Base-by-base conservation (phyloP, 2,329 filamentous ascomycete species). In the Epicoccum sorghinum region DNA sequence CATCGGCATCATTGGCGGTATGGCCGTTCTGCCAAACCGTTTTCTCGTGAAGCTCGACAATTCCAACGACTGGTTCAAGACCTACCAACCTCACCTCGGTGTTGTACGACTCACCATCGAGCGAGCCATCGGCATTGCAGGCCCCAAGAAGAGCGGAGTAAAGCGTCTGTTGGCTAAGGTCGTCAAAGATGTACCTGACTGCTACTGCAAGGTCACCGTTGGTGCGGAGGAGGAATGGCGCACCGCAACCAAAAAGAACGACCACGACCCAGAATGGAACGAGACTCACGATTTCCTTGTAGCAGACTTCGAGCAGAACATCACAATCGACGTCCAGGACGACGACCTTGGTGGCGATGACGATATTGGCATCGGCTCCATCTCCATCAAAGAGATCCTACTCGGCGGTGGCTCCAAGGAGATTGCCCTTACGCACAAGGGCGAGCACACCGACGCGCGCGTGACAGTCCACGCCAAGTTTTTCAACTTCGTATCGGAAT, bases 261-360 rank as follows among this genome's bases (percentile, higher is more conserved):
- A 74, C 29, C 68, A 67, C 29, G 69, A 78, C 30, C 79, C 79
- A 0, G 70, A 69, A 23, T 82, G 79, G 79, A 77, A 80, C 59
- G 79, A 82, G 64, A 79, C 77, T 2, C 74, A 77, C 55, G 79
- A 81, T 60, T 81, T 81, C 63, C 66, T 81, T 2, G 72, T 82
- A 2, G 63, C 70, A 7, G 79, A 81, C 57, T 71, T 73, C 56
- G 78, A 81, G 37, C 79, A 82, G 54, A 47, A 44, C 24, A 74
- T 82, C 47, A 49, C 68, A 4, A 35, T 78, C 24, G 75, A 80
- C 27, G 65, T 82, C 18, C 64, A 78, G 33, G 79, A 82, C 50
- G 72, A 79, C 9, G 79, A 82, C 48, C 60, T 77, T 5, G 70
- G 60, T 1, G 69, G 65, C 13, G 75, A 79, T 49, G 78, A 80